These are phyloP conservation scores for Podaxis sp. DNA, from an alignment of 768 basidiomycete genomes.

Conservation along the genomic window DNA sequence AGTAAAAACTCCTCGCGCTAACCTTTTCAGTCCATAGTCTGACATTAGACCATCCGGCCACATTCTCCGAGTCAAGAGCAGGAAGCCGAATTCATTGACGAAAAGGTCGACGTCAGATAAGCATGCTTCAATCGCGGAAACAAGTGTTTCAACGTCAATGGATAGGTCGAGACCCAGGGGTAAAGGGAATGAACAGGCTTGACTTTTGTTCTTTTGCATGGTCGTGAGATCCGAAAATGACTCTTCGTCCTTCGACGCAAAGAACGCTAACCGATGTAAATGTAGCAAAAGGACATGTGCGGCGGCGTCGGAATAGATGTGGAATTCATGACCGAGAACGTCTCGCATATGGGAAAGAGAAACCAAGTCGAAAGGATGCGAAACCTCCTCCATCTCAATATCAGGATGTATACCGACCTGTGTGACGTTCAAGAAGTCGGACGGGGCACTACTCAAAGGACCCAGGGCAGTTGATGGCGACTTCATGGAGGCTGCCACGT, in stretches of 20 bases:
- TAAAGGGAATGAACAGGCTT: conserved; percentile 61
- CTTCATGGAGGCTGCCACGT: conserved; percentile 60
- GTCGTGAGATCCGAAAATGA: conserved; percentile 37
- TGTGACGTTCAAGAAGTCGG: conserved; percentile 48
- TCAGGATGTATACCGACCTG: conserved; percentile 24
- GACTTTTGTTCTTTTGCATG: conserved; percentile 27
- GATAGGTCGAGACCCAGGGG: conserved; percentile 74
- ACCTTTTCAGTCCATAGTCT: conserved; percentile 64
- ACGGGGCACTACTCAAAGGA: conserved; percentile 26
- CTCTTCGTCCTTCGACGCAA: conserved; percentile 44
- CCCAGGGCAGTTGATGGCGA: conserved; percentile 30
- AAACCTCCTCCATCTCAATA: conserved; percentile 20
- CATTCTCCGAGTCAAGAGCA: conserved; percentile 65
- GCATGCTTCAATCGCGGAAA: conserved; percentile 70
- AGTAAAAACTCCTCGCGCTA: conserved; percentile 54
- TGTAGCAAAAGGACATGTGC: conserved; percentile 57
- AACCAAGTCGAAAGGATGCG: conserved; percentile 57
- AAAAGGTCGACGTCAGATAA: conserved; percentile 70
- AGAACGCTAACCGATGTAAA: conserved; percentile 61
- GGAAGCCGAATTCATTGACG: conserved; percentile 71
- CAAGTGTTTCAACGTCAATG: conserved; percentile 68
- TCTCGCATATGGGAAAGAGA: conserved; percentile 60
- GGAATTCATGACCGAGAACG: conserved; percentile 58
- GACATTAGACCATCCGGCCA: conserved; percentile 77
- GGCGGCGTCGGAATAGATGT: conserved; percentile 51